Percentiles rank a stretch among this genome's conserved stretches.
Conservation (phyloP, 2,329 filamentous ascomycete species). For the Aspergillus pseudoglaucus region DNA sequence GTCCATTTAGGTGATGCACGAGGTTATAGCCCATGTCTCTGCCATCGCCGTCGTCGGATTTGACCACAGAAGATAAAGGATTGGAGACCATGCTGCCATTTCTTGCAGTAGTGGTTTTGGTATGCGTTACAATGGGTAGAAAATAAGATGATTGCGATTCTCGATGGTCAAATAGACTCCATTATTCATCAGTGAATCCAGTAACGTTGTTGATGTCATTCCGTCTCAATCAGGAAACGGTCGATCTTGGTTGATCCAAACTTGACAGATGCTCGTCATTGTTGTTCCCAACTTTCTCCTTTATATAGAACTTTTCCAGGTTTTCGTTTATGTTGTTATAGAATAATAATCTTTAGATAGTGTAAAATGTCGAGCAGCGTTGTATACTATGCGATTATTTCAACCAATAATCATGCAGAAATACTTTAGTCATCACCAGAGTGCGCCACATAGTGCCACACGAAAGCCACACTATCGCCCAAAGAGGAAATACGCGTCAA, state of each 20-base stretch:
- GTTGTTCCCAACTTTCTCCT: no score
- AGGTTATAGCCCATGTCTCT: not conserved
- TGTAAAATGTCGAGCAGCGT: no score
- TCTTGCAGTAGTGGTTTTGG: no score
- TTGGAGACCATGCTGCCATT: not conserved
- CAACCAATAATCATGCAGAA: not conserved
- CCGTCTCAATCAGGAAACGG: not conserved
- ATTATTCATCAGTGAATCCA: not conserved
- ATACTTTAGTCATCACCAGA: not conserved
- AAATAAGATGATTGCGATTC: no score
- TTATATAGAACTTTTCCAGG: no score
- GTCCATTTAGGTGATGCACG: not conserved
- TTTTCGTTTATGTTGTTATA: no score
- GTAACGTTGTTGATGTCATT: not conserved
- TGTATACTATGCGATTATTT: no score
- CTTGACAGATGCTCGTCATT: no score
- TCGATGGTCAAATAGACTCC: no score
- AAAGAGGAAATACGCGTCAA: slow-evolving; percentile 11
- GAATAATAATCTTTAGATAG: no score
- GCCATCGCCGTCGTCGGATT: not conserved
- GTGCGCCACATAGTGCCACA: not conserved
- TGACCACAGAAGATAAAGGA: not conserved
- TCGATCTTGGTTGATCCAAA: no score
- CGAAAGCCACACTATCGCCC: slow-evolving; percentile 3
- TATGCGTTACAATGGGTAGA: no score